These are phyloP conservation scores for Aspergillus oerlinghausenensis DNA, from an alignment of 2,329 filamentous ascomycete genomes.

Conservation along the genomic window DNA sequence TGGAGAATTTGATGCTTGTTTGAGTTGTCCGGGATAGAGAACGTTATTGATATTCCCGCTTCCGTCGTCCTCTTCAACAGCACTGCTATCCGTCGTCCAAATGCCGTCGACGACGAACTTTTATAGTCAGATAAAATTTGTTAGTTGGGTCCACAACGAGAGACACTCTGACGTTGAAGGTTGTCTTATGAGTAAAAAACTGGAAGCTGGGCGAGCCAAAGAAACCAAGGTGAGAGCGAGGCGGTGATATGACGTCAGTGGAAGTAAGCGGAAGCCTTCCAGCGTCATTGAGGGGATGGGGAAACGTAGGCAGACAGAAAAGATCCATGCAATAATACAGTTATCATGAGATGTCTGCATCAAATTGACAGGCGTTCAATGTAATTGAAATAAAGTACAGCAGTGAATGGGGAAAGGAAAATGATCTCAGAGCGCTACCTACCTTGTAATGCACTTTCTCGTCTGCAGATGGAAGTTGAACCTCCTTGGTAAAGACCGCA, in stretches of 20 bases:
- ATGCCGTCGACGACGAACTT: constrained; percentile 93
- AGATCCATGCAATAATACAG: background rate
- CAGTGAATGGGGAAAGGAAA: background rate
- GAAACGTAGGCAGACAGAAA: background rate
- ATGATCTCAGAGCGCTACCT: constrained; percentile 29
- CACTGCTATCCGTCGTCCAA: constrained; percentile 79
- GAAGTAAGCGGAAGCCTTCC: constrained; percentile 16
- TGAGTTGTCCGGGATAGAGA: constrained; percentile 69
- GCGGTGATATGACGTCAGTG: constrained; percentile 16
- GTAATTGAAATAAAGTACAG: constrained; percentile 1
- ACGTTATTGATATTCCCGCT: constrained; percentile 91
- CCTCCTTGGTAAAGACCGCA: constrained; percentile 71
- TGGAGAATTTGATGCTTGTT: constrained; percentile 11
- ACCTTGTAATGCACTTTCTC: constrained; percentile 95
- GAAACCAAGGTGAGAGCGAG: background rate
- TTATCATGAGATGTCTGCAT: background rate
- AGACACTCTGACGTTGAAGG: constrained; percentile 6
- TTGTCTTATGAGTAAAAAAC: constrained; percentile 19
- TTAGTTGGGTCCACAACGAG: constrained; percentile 12
- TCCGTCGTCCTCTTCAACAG: constrained; percentile 76
- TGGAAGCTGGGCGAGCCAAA: constrained; percentile 13
- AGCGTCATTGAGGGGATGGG: constrained; percentile 22
- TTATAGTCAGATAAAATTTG: constrained; percentile 5
- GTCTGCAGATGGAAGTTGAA: constrained; percentile 61
- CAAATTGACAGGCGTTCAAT: background rate